phyloP scores from a whole-genome alignment of 2,329 filamentous ascomycete species.

The Epichloe sp. region DNA sequence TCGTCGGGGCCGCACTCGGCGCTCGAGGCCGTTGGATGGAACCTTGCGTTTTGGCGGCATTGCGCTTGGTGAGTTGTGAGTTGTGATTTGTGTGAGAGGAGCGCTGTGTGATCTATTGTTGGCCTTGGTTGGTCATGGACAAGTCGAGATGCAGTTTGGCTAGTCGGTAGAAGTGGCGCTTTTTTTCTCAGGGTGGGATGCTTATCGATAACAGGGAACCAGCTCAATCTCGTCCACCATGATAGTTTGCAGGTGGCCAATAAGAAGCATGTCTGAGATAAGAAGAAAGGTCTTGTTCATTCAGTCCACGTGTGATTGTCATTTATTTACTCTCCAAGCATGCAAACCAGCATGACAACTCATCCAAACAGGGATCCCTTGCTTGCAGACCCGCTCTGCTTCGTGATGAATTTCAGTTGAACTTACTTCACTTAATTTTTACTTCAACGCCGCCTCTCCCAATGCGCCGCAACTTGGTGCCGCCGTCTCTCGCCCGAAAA shows the following conservation, averaged over 20 bases:
- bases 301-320: too few species aligned
- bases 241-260: too few species aligned
- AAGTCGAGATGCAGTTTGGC: constrained; percentile 9
- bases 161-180: background rate
- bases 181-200: background rate
- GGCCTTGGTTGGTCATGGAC: background rate
- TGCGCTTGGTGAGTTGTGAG: background rate
- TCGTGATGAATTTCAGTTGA: too few species aligned
- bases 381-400: too few species aligned
- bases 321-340: too few species aligned
- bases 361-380: too few species aligned
- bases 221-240: too few species aligned
- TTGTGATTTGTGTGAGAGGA: background rate
- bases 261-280: too few species aligned
- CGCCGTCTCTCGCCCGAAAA: background rate
- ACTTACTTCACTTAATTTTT: too few species aligned
- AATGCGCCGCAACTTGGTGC: background rate
- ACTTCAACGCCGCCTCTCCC: background rate
- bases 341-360: too few species aligned
- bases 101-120: background rate
- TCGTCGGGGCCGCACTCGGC: constrained; percentile 30
- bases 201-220: constrained; percentile 4
- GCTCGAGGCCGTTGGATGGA: constrained; percentile 22
- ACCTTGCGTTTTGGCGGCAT: constrained; percentile 28
- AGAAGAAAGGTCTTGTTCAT: background rate